These are phyloP conservation scores for Petunia axillaris DNA, from an alignment of 257 asterid genomes.

Conservation along the genomic window DNA sequence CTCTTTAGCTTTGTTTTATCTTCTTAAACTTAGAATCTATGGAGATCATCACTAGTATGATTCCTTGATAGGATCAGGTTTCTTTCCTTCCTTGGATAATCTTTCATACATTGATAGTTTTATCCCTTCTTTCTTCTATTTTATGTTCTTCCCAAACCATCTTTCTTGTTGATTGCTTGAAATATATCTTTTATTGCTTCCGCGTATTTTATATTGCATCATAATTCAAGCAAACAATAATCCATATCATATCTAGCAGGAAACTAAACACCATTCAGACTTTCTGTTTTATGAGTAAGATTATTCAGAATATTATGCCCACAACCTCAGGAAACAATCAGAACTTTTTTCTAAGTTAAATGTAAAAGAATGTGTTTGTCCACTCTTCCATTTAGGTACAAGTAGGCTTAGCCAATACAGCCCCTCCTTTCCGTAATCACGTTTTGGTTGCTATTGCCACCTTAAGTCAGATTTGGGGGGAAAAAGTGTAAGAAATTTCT, in stretches of 20 bases:
- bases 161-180: too few relatives aligned
- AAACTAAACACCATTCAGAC: neutral
- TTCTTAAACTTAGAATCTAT: too few relatives aligned
- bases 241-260: neutral
- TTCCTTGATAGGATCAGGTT: too few relatives aligned
- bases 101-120: too few relatives aligned
- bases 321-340: neutral
- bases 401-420: neutral
- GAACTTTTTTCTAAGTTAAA: neutral
- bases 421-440: neutral
- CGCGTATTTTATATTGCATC: neutral
- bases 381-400: neutral
- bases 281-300: neutral
- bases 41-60: too few relatives aligned
- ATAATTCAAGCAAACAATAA: neutral
- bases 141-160: too few relatives aligned
- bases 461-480: neutral
- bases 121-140: too few relatives aligned
- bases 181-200: too few relatives aligned
- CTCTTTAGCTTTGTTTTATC: too few relatives aligned
- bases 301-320: neutral
- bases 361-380: neutral
- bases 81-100: too few relatives aligned
- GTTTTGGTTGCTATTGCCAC: neutral
- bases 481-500: neutral